Base-by-base conservation (phyloP, 139 green algal genomes). In the Mychonastes homosphaera region DNA sequence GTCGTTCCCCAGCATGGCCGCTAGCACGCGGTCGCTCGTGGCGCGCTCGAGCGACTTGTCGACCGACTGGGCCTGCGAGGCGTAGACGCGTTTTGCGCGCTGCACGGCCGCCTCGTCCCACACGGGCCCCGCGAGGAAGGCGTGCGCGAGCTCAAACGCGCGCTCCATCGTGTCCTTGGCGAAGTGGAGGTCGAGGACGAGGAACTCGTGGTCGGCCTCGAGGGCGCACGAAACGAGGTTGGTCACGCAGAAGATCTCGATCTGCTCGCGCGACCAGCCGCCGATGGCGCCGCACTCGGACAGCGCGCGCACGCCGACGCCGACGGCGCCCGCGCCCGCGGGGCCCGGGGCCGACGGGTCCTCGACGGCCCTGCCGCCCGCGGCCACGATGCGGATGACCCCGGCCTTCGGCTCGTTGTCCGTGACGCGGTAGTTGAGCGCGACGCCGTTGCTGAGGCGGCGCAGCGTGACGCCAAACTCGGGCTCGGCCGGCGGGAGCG, bases 171-270 rank as follows among this genome's bases (percentile, higher is more conserved):
- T 53, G 49, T 56, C 61, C 6, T 80, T 50, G 2, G 82, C 65
- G 67, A 95, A 95, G 72, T 94, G 84, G 62, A 92, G 82, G 78
- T 97, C 90, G 73, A 98, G 86, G 67, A 82, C 80, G 21, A 95
- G 56, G 63, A 94, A 96, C 79, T 99, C 92, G 61, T 96, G 89
- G 69, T 95, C 87, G 23, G 82, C 72, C 63, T 99, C 92, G 62
- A 98, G 65, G 61, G 87, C 64, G 75, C 84, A 96, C 76, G 94
- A 93, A 56, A 99, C 85, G 40, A 99, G 80, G 56, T 91, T 88
- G 59, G 69, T 70, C 41, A 99, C 82, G 64, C 89, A 97, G 67
- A 97, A 97, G 32, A 95, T 78, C 82, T 98, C 90, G 34, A 93
- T 69, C 77, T 82, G 68, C 53, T 94, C 84, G 28, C 85, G 64